phyloP scores from a whole-genome alignment of 352 stramenopile species.

The Phytophthora macrochlamydospora region DNA sequence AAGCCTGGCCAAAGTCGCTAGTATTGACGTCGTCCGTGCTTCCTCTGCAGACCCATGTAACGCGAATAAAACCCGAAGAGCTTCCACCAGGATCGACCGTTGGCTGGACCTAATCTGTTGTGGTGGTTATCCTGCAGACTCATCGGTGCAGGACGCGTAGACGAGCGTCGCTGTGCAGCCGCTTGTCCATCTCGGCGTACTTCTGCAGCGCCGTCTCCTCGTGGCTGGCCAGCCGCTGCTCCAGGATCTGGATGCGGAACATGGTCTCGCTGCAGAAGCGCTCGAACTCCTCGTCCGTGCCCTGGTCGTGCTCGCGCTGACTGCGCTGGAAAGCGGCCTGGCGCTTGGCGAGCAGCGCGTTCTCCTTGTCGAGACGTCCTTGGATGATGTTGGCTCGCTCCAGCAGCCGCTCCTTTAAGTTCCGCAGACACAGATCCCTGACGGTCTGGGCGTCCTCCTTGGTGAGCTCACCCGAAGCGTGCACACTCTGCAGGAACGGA shows the following conservation, averaged over 20 bases:
- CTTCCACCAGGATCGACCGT: conserved; percentile 56
- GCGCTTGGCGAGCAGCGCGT: conserved; percentile 88
- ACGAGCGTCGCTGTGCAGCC: conserved; percentile 86
- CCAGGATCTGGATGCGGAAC: conserved; percentile 96
- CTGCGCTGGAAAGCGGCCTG: conserved; percentile 93
- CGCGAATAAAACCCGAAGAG: conserved; percentile 75
- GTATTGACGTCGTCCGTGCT: conserved; percentile 30
- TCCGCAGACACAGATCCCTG: conserved; percentile 90
- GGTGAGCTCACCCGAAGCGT: conserved; percentile 56
- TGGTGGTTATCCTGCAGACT: too few relatives aligned
- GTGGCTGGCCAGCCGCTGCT: conserved; percentile 92
- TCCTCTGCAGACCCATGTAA: conserved; percentile 38
- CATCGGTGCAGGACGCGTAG: conserved; percentile 76
- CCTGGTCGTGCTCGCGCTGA: conserved; percentile 91
- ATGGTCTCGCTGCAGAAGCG: conserved; percentile 95
- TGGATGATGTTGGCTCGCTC: conserved; percentile 96
- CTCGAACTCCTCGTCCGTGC: conserved; percentile 94
- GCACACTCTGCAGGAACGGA: conserved; percentile 90
- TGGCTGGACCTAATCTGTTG: conserved; percentile 3
- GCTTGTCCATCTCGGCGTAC: conserved; percentile 94
- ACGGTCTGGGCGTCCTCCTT: conserved; percentile 89
- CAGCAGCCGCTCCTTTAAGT: conserved; percentile 92
- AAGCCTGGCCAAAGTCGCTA: conserved; percentile 36
- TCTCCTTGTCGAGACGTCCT: conserved; percentile 92
- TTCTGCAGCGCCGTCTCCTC: conserved; percentile 94